Conservation (phyloP, 208 protist genomes). For the Polymyxa betae region DNA sequence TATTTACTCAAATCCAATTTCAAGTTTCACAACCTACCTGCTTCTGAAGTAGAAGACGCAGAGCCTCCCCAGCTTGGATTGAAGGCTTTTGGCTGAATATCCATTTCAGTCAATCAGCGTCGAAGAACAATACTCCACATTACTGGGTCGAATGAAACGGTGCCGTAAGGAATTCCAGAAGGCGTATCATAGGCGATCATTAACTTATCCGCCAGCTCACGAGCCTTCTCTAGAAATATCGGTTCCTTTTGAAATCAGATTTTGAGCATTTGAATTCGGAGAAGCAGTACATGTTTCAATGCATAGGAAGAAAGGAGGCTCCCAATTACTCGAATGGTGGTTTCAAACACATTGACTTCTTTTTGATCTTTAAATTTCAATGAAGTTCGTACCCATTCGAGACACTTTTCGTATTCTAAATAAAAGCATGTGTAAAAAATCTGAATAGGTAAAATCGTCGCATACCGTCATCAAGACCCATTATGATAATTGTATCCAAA, state of each 20-base stretch:
- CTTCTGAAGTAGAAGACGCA: slow-evolving; percentile 34
- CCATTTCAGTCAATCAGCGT: too few species aligned
- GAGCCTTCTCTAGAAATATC: slow-evolving; percentile 61
- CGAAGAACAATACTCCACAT: not conserved
- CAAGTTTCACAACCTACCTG: not conserved
- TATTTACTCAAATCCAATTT: not conserved
- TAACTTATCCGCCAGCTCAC: slow-evolving; percentile 66
- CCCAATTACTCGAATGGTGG: slow-evolving; percentile 78
- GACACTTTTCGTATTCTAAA: slow-evolving; percentile 44
- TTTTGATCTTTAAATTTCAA: not conserved
- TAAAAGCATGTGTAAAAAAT: not conserved
- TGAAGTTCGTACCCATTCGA: not conserved
- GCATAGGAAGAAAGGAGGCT: slow-evolving; percentile 78
- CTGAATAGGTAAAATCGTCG: not conserved
- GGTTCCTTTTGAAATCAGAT: slow-evolving; percentile 17
- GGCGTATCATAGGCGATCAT: slow-evolving; percentile 68
- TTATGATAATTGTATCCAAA: slow-evolving; percentile 80
- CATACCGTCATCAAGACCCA: slow-evolving; percentile 59
- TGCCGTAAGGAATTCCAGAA: slow-evolving; percentile 24
- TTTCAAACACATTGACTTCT: slow-evolving; percentile 79
- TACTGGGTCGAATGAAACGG: slow-evolving; percentile 57
- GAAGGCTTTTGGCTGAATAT: not conserved
- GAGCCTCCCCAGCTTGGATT: slow-evolving; percentile 1
- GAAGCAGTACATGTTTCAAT: slow-evolving; percentile 57
- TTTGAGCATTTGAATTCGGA: not conserved